A percentile compares a stretch with the other conserved stretches of the same genome.
These are phyloP conservation scores for Ascosphaera apis DNA, from an alignment of 2,329 filamentous ascomycete genomes.

Conservation along the genomic window DNA sequence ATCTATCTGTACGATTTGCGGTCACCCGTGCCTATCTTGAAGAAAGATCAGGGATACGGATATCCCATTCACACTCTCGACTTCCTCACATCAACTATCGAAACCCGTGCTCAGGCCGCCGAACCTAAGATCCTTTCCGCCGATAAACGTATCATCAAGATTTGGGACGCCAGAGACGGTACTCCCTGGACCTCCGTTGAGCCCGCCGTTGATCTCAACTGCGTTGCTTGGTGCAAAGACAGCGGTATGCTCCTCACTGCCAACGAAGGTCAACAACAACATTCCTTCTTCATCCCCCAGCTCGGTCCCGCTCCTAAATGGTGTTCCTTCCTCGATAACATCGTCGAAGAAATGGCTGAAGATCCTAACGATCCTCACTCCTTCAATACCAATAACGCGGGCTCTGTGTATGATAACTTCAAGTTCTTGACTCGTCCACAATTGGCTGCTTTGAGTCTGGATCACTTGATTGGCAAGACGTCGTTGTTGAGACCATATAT, in stretches of 20 bases:
- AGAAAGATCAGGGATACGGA: slow-evolving; percentile 90
- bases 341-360: slow-evolving; percentile 97
- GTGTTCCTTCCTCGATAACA: slow-evolving; percentile 91
- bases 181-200: slow-evolving; percentile 90
- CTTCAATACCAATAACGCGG: slow-evolving; percentile 25
- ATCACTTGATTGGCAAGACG: slow-evolving; percentile 75
- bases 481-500: slow-evolving; percentile 85
- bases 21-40: slow-evolving; percentile 61
- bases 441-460: slow-evolving; percentile 61
- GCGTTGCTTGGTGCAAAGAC: slow-evolving; percentile 77
- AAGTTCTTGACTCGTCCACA: slow-evolving; percentile 88
- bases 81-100: slow-evolving; percentile 40
- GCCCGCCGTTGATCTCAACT: slow-evolving; percentile 81
- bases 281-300: slow-evolving; percentile 86
- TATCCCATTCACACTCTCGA: slow-evolving; percentile 71
- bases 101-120: slow-evolving; percentile 44
- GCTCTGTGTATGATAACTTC: slow-evolving; percentile 93
- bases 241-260: slow-evolving; percentile 91
- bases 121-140: slow-evolving; percentile 64
- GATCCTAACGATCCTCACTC: slow-evolving; percentile 39
- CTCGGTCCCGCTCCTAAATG: slow-evolving; percentile 81
- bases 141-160: slow-evolving; percentile 90
- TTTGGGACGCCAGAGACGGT: slow-evolving; percentile 70
- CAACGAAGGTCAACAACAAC: slow-evolving; percentile 87
- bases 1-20: slow-evolving; percentile 83